Conservation (phyloP, 1,284 basidiomycete genomes). For the Austropuccinia psidii region DNA sequence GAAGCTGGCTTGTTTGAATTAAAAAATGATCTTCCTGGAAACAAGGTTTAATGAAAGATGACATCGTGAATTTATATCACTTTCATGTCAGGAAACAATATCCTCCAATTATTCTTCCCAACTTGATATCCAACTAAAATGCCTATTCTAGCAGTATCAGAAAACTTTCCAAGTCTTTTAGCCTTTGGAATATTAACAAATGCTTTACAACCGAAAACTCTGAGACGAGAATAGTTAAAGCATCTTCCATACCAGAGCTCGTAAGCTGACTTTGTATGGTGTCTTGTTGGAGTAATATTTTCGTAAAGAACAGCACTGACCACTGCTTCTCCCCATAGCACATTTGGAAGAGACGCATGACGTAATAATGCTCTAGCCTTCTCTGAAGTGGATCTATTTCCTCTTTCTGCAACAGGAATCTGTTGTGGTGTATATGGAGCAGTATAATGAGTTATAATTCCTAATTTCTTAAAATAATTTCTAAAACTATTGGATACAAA, state of each 20-base stretch:
- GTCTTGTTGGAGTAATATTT: background rate
- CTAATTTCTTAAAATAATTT: too few species aligned
- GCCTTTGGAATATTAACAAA: constrained; percentile 10
- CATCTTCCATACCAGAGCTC: too few species aligned
- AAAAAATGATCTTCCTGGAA: constrained; percentile 2
- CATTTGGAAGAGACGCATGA: background rate
- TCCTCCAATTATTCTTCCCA: background rate
- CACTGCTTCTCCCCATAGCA: background rate
- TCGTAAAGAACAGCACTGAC: background rate
- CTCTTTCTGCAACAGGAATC: background rate
- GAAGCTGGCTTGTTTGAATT: too few species aligned
- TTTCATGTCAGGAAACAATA: background rate
- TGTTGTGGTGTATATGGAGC: background rate
- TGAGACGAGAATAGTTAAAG: background rate
- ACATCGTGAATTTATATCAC: background rate
- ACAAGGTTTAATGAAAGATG: background rate
- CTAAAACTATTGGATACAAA: too few species aligned
- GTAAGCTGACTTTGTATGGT: background rate
- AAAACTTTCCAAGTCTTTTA: background rate
- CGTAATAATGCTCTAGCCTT: background rate
- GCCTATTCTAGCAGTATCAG: background rate
- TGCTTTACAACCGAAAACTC: background rate
- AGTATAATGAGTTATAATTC: background rate
- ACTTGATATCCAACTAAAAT: background rate
- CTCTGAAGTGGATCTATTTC: background rate